These are phyloP conservation scores for Chiua virens DNA, from an alignment of 768 basidiomycete genomes.

Conservation along the genomic window DNA sequence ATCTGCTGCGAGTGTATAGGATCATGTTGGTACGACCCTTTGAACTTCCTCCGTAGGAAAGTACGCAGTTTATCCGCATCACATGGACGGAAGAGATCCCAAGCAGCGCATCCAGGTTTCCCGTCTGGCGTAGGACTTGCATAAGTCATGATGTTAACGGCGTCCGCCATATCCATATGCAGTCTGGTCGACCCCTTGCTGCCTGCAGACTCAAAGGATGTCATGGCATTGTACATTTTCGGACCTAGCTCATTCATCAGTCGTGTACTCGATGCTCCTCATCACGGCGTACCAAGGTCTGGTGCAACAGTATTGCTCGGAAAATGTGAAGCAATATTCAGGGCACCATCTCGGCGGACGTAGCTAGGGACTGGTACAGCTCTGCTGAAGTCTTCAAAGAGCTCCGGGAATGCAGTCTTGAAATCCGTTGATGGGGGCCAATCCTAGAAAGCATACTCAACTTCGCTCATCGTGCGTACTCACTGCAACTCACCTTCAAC, in stretches of 20 bases:
- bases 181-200: slow-evolving; percentile 85
- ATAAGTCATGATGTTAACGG: slow-evolving; percentile 88
- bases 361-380: slow-evolving; percentile 88
- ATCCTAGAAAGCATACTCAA: slow-evolving; percentile 51
- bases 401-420: slow-evolving; percentile 74
- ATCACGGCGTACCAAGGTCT: slow-evolving; percentile 62
- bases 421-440: slow-evolving; percentile 93
- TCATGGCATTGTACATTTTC: slow-evolving; percentile 94
- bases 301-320: slow-evolving; percentile 76
- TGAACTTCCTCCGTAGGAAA: slow-evolving; percentile 70
- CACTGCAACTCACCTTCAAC: slow-evolving; percentile 56
- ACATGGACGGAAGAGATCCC: slow-evolving; percentile 86
- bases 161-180: slow-evolving; percentile 95
- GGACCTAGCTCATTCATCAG: slow-evolving; percentile 54
- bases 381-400: slow-evolving; percentile 81
- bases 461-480: not conserved
- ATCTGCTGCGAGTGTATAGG: slow-evolving; percentile 91
- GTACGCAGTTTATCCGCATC: slow-evolving; percentile 76
- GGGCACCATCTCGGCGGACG: slow-evolving; percentile 85
- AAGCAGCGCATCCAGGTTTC: slow-evolving; percentile 75
- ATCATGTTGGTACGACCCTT: slow-evolving; percentile 58
- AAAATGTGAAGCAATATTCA: slow-evolving; percentile 90
- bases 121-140: slow-evolving; percentile 58
- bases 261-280: not conserved
- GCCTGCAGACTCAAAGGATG: slow-evolving; percentile 60